Evolutionary conservation across 805 yeast genomes (phyloP).

Genomic region (Kodamaea hsintzibuensis): DNA sequence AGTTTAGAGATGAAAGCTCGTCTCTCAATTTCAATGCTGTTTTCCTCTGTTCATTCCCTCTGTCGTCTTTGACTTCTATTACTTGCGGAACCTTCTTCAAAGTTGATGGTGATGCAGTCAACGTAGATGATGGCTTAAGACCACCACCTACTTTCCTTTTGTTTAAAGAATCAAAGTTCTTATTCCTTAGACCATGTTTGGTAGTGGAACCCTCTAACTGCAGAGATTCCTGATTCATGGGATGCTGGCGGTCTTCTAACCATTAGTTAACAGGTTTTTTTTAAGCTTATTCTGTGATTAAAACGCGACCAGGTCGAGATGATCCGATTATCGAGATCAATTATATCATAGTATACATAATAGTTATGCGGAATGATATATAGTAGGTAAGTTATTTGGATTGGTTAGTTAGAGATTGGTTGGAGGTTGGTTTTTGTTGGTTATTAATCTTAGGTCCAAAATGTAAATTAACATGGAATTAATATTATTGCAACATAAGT

Average conservation of each 20-base stretch:
- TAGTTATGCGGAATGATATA: no score
- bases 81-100: background rate
- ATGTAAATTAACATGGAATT: no score
- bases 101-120: background rate
- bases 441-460: no score
- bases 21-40: background rate
- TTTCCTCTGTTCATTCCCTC: background rate
- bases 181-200: background rate
- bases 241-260: background rate
- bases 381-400: no score
- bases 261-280: background rate
- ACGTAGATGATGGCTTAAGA: background rate
- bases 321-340: background rate
- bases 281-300: background rate
- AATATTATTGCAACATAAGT: no score
- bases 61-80: background rate
- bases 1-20: background rate
- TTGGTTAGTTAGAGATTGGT: no score
- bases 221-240: background rate
- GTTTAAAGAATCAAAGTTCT: slow-evolving; percentile 1
- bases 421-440: no score
- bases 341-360: no score
- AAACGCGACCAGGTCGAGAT: background rate
- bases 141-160: slow-evolving; percentile 4
- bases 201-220: background rate